phyloP scores from a whole-genome alignment of 331 rosid genomes.

The Pyracantha coccinea region DNA sequence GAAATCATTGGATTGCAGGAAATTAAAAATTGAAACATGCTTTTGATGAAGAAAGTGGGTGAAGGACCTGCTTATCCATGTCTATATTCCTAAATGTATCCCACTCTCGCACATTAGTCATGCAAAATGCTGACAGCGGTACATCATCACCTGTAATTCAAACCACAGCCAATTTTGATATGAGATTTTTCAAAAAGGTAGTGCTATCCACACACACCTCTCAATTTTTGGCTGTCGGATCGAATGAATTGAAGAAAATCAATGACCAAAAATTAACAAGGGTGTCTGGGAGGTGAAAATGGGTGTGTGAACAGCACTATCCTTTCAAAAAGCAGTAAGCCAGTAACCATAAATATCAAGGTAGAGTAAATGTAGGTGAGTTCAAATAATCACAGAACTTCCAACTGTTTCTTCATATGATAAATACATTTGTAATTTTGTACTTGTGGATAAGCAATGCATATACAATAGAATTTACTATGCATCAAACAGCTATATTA shows the following conservation, averaged over 20 bases:
- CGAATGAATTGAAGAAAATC: too few species aligned
- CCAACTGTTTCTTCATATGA: background rate
- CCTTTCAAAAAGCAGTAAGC: too few species aligned
- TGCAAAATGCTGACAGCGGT: slow-evolving; percentile 61
- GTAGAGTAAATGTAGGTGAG: background rate
- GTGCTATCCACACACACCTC: too few species aligned
- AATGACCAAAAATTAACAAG: too few species aligned
- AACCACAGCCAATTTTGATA: slow-evolving; percentile 22
- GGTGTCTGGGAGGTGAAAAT: too few species aligned
- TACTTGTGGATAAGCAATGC: background rate
- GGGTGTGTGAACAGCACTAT: too few species aligned
- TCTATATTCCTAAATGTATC: slow-evolving; percentile 81
- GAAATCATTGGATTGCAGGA: background rate
- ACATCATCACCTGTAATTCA: slow-evolving; percentile 58
- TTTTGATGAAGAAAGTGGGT: background rate
- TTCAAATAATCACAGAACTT: background rate
- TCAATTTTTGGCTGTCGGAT: too few species aligned
- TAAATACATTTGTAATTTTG: background rate
- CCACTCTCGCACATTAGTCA: slow-evolving; percentile 69
- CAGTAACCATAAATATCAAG: too few species aligned
- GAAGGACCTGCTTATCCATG: slow-evolving; percentile 80
- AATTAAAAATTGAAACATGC: background rate
- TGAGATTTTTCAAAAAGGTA: background rate
- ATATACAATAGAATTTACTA: background rate
- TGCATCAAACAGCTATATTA: background rate